Evolutionary conservation across 2,329 filamentous ascomycete species (phyloP), one percentile per base, ranked within the genome.

Genomic region (Arthrobotrys musiformis): DNA sequence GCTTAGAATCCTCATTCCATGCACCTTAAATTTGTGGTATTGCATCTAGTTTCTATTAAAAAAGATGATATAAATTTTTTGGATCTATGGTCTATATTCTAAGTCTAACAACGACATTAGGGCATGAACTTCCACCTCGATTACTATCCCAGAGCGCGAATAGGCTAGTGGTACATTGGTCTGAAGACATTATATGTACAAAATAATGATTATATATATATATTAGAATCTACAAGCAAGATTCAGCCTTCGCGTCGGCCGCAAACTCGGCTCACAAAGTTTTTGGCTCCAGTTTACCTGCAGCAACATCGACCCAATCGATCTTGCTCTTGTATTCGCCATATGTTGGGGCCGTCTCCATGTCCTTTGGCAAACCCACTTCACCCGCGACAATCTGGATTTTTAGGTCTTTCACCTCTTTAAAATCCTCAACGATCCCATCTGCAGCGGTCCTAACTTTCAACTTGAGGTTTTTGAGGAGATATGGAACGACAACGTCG

Each of bases 391-490:
- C 81, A 24, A 83, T 81, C 50, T 79, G 78, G 26, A 83, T 68
- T 17, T 79, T 80, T 37, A 83, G 56, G 2, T 80, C 81, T 15
- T 76, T 72, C 2, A 82, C 79, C 4, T 81, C 76, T 22, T 9
- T 79, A 70, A 60, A 80, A 73, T 7, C 70, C 50, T 66, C 80
- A 75, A 28, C 80, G 70, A 26, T 19, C 13, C 4, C 44, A 17
- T 35, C 52, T 17, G 44, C 15, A 15, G 66, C 64, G 19, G 40
- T 72, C 9, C 78, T 73, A 6, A 82, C 78, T 37, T 81, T 79
- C 81, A 81, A 81, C 60, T 83, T 82, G 15, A 83, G 64, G 42
- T 82, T 79, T 30, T 80, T 72, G 19, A 66, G 80, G 50, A 83
- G 63, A 48, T 80, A 83, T 9, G 81, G 80, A 22, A 82, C 66